Base-by-base conservation (phyloP, 345 rosid genomes). In the Carallia pectinifolia region DNA sequence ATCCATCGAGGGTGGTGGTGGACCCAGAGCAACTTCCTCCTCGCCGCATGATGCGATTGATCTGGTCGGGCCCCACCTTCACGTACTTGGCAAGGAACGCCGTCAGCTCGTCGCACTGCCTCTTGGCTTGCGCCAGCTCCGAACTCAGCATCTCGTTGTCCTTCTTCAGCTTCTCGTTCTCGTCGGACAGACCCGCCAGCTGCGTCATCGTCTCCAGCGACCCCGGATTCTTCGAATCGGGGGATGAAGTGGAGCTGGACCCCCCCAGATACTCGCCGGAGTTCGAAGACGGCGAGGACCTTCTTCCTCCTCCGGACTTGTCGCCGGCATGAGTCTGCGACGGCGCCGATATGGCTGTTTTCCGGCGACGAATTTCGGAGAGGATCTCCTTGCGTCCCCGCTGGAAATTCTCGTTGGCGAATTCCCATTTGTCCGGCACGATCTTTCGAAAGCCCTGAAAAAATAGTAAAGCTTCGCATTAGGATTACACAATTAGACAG, bases 401-500 rank as follows among this genome's bases (percentile, higher is more conserved):
- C 27, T 80, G 80, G 82, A 90, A 90, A 70, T 83, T 67, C 34
- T 90, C 91, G 82, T 90, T 90, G 15, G 89, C 87, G 38, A 90
- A 90, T 53, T 90, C 96, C 96, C 96, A 88, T 80, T 90, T 90
- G 66, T 90, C 93, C n/a, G 93, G 86, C 62, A 88, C 96, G 36
- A 84, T 78, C 79, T 88, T 90, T 10, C 90, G 81, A 54, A 90
- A 90, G 39, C 96, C 96, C 96, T 90, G 75, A 5, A 59, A 34
- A 12, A 23, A 55, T 6, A 53, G 38, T 18, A 6, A 39, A 23
- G 23, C 23, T 23, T 23, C 23, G 23, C 23, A 23, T 23, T 23
- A 23, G 23, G 10, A 2, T 19, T 7, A 17, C 0, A 54, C 7
- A 27, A 19, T 54, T 27, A 23, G 23, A 23, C 23, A 23, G 34